Percentiles rank a stretch among this genome's conserved stretches.
Conservation (phyloP, 257 asterid genomes). For the Ilex asprella region DNA sequence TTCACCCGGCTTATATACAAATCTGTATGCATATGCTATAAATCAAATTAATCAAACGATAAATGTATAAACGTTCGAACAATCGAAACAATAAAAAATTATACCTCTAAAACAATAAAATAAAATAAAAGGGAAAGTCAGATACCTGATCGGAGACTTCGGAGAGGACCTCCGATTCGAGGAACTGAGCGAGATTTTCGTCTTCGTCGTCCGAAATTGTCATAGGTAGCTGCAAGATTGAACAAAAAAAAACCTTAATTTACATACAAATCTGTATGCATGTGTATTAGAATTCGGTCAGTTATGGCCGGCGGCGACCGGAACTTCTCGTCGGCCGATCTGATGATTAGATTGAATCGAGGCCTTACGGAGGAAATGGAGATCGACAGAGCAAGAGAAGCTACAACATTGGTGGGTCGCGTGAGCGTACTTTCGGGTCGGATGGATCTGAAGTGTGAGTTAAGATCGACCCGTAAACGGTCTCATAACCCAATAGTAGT, state of each 20-base stretch:
- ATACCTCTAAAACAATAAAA: neutral
- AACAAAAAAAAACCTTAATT: neutral
- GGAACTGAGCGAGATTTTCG: slow-evolving; percentile 68
- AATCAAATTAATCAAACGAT: neutral
- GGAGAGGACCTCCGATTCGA: slow-evolving; percentile 73
- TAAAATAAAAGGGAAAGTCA: neutral
- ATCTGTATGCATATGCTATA: too few species aligned
- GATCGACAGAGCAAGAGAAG: too few species aligned
- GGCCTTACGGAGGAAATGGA: too few species aligned
- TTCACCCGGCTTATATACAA: too few species aligned
- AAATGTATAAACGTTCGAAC: neutral
- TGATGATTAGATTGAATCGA: too few species aligned
- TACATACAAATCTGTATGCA: neutral
- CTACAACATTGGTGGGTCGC: too few species aligned
- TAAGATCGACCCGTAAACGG: too few species aligned
- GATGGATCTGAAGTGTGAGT: too few species aligned
- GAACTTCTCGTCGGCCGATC: neutral
- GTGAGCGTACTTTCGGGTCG: too few species aligned
- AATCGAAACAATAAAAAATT: neutral
- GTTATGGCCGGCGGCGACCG: slow-evolving; percentile 9
- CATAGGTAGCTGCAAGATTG: slow-evolving; percentile 2
- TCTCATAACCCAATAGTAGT: too few species aligned
- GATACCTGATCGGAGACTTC: slow-evolving; percentile 63
- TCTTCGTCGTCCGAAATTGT: slow-evolving; percentile 93
- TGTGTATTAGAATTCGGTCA: neutral